Evolutionary conservation across 345 rosid species (phyloP).

Genomic region (Adansonia digitata): DNA sequence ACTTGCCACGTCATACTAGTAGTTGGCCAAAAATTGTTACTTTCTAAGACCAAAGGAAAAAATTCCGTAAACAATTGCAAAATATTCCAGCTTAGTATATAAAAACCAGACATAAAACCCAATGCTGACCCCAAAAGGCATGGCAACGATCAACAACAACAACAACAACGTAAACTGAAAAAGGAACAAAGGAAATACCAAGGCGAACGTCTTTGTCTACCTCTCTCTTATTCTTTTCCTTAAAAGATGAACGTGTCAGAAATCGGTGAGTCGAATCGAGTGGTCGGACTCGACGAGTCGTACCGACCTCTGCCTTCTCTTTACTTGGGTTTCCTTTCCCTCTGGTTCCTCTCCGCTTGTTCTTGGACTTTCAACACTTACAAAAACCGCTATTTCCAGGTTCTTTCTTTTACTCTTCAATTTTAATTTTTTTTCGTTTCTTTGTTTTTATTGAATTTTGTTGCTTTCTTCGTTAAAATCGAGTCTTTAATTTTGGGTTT

Average conservation of each 20-base stretch:
- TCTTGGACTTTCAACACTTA: conserved; percentile 86
- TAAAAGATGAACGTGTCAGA: neutral
- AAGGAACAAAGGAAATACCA: no score
- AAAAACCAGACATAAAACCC: neutral
- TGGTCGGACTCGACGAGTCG: conserved; percentile 54
- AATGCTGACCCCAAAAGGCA: neutral
- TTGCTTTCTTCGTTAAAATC: neutral
- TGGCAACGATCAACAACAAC: neutral
- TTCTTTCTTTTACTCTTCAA: conserved; percentile 3
- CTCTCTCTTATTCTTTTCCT: no score
- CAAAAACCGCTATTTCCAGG: conserved; percentile 76
- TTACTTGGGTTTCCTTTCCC: conserved; percentile 54
- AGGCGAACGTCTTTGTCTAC: no score
- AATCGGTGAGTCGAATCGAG: neutral
- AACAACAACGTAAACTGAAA: neutral
- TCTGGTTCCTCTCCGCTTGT: conserved; percentile 80
- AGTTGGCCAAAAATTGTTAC: no score
- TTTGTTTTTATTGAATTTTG: neutral
- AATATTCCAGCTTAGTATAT: neutral
- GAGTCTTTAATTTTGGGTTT: conserved; percentile 3
- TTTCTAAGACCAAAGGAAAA: neutral
- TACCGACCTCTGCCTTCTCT: conserved; percentile 72
- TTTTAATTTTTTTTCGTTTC: neutral
- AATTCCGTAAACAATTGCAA: neutral
- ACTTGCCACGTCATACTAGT: no score